These are phyloP conservation scores for Blepharisma japonicum DNA, from an alignment of 73 alveolate genomes.

Conservation along the genomic window DNA sequence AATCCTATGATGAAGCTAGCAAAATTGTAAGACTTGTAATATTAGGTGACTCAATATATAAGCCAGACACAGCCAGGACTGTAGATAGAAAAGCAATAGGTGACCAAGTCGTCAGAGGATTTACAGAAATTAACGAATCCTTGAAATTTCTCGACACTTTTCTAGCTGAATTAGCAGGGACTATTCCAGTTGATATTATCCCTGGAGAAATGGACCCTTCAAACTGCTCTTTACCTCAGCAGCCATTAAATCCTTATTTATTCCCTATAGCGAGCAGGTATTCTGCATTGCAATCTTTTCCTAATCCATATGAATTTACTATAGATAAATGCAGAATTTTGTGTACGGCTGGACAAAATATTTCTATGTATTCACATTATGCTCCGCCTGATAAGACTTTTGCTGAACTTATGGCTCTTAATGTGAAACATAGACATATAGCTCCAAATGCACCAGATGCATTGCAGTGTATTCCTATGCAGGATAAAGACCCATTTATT, in stretches of 20 bases:
- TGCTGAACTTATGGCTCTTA: neutral
- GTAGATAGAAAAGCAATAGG: constrained; percentile 22
- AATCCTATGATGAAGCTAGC: neutral
- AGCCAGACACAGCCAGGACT: constrained; percentile 17
- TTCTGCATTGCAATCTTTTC: constrained; percentile 15
- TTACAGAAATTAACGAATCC: constrained; percentile 3
- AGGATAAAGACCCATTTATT: constrained; percentile 18
- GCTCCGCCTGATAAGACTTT: neutral
- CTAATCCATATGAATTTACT: constrained; percentile 12
- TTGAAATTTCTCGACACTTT: constrained; percentile 10
- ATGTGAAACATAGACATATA: neutral
- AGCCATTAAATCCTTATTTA: constrained; percentile 24
- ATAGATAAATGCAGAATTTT: neutral
- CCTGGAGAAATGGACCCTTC: constrained; percentile 29
- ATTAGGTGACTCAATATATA: constrained; percentile 9
- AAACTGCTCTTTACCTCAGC: constrained; percentile 21
- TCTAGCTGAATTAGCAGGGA: constrained; percentile 16
- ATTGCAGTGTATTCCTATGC: constrained; percentile 12
- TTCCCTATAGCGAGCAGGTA: neutral
- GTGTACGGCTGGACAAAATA: constrained; percentile 21
- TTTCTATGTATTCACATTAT: neutral
- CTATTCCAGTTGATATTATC: constrained; percentile 3
- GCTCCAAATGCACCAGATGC: constrained; percentile 23
- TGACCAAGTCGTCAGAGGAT: constrained; percentile 2
- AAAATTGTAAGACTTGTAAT: constrained; percentile 11